Evolutionary conservation across 2,329 filamentous ascomycete species (phyloP).

Genomic region (Cercospora zeae-maydis): DNA sequence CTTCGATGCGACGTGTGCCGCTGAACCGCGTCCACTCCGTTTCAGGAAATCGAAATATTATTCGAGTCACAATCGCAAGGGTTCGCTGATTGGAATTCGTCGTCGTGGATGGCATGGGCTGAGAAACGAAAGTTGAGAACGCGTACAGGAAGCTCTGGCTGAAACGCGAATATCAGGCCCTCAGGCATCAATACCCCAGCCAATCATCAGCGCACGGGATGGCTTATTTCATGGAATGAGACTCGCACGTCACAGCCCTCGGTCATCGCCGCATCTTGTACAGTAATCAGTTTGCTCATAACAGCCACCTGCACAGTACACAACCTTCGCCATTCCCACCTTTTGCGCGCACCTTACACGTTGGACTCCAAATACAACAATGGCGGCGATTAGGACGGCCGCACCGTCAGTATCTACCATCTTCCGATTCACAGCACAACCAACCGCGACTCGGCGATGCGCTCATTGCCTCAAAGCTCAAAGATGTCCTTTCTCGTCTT

Average conservation of each 20-base stretch:
- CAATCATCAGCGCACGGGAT: neutral
- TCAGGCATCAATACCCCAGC: neutral
- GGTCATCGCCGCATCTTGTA: neutral
- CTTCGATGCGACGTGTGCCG: neutral
- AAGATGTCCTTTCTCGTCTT: conserved; percentile 45
- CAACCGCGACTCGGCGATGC: conserved; percentile 35
- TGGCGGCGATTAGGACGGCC: conserved; percentile 33
- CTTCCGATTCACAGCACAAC: conserved; percentile 37
- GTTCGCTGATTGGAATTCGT: neutral
- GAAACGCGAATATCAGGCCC: neutral
- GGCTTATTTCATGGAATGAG: conserved; percentile 1
- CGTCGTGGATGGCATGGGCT: neutral
- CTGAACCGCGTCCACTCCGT: neutral
- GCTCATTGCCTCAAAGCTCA: conserved; percentile 42
- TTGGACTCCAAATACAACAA: conserved; percentile 14
- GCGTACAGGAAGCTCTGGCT: neutral
- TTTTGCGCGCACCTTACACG: neutral
- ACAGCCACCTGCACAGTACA: neutral
- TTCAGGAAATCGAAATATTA: neutral
- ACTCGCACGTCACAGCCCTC: conserved; percentile 3
- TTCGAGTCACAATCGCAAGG: neutral
- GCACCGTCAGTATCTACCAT: conserved; percentile 34
- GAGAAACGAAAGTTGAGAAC: neutral
- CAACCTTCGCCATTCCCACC: neutral
- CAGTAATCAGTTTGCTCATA: conserved; percentile 4